A percentile compares a stretch with the other conserved stretches of the same genome.
Conservation (phyloP, 2,329 filamentous ascomycete species). For the Exophiala phaeomuriformis region DNA sequence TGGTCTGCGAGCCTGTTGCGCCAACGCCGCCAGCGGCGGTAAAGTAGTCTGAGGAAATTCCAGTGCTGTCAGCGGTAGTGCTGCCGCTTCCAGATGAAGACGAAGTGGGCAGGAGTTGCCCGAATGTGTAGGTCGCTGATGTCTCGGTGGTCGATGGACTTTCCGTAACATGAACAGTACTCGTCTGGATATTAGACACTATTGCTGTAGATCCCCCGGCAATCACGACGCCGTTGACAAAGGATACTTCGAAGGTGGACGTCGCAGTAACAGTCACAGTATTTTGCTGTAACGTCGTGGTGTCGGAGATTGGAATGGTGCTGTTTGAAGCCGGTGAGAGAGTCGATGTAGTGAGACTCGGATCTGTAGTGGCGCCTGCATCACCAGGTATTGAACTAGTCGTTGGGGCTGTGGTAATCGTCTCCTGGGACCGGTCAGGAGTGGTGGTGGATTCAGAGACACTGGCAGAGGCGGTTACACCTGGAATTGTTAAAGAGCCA, state of each 20-base stretch:
- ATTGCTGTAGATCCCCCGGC: conserved; percentile 1
- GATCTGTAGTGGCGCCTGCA: conserved; percentile 6
- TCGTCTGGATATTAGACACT: conserved; percentile 2
- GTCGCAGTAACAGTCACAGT: conserved; percentile 23
- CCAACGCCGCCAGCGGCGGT: conserved; percentile 2
- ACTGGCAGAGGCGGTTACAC: conserved; percentile 4
- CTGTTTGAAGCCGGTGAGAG: conserved; percentile 1
- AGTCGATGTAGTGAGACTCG: conserved; percentile 3
- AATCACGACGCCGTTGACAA: conserved; percentile 21
- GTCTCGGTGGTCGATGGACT: background rate
- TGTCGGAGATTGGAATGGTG: conserved; percentile 1
- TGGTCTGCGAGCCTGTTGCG: conserved; percentile 9
- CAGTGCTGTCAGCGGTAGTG: background rate
- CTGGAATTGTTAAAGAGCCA: conserved; percentile 20
- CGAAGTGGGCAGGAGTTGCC: conserved; percentile 9
- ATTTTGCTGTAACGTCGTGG: conserved; percentile 3
- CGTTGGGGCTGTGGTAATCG: conserved; percentile 10
- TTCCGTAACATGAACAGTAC: background rate
- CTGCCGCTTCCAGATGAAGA: conserved; percentile 2
- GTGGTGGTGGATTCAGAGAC: background rate
- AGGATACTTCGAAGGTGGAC: conserved; percentile 22
- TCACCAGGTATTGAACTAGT: conserved; percentile 1
- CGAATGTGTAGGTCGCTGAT: conserved; percentile 14
- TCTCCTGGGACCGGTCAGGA: conserved; percentile 9
- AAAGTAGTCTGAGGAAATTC: conserved; percentile 1